Conservation (phyloP, 495 filamentous ascomycete genomes). For the Talaromyces liani region DNA sequence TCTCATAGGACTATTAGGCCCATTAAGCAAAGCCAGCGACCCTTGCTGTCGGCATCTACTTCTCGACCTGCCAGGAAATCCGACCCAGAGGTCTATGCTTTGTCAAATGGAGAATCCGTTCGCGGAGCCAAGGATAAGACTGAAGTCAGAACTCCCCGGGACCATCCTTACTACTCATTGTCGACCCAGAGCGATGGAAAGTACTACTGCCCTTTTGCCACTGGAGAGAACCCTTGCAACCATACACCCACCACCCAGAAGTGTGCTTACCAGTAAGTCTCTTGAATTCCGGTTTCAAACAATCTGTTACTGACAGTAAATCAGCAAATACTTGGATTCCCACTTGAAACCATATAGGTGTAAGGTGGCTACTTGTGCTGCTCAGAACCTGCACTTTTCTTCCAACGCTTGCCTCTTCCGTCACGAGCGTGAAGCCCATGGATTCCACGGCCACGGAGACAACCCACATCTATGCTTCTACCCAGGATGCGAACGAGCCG, state of each 20-base stretch:
- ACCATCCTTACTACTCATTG: slow-evolving; percentile 71
- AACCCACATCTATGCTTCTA: slow-evolving; percentile 83
- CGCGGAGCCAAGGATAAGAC: slow-evolving; percentile 41
- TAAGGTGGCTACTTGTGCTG: slow-evolving; percentile 70
- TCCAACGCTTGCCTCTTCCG: slow-evolving; percentile 92
- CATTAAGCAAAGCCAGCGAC: slow-evolving; percentile 30
- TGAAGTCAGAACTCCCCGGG: slow-evolving; percentile 54
- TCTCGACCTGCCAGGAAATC: slow-evolving; percentile 29
- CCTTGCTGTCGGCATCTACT: slow-evolving; percentile 23
- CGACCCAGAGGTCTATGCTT: slow-evolving; percentile 33
- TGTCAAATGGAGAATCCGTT: slow-evolving; percentile 30
- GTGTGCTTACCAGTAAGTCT: slow-evolving; percentile 90
- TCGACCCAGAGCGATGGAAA: slow-evolving; percentile 64
- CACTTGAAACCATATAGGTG: slow-evolving; percentile 91
- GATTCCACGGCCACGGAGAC: slow-evolving; percentile 87
- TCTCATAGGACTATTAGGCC: slow-evolving; percentile 31
- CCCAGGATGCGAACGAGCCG: slow-evolving; percentile 73
- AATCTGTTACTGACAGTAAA: slow-evolving; percentile 24
- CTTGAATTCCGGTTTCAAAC: not conserved
- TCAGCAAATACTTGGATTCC: slow-evolving; percentile 90
- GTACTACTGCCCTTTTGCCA: slow-evolving; percentile 83
- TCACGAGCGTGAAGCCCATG: slow-evolving; percentile 89
- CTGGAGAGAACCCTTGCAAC: slow-evolving; percentile 61
- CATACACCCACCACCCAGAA: slow-evolving; percentile 87
- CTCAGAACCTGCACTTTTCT: slow-evolving; percentile 65